Evolutionary conservation across 225 moss, liverwort and hornwort species (phyloP).

Genomic region (Sphagnum tenellum): DNA sequence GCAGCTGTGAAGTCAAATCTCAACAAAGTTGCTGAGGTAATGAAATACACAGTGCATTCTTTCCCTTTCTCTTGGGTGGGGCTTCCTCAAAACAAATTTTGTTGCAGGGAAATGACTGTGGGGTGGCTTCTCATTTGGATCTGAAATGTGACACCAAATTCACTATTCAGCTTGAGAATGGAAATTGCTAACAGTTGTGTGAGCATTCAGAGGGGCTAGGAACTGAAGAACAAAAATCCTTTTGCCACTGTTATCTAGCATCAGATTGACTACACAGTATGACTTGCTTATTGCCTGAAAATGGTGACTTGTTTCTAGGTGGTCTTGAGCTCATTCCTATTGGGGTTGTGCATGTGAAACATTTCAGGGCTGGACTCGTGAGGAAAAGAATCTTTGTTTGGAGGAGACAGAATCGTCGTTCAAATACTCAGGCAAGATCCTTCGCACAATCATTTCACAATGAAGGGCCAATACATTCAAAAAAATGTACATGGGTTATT

Average conservation of each 20-base stretch:
- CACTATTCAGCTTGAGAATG: neutral
- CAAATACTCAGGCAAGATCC: conserved; percentile 81
- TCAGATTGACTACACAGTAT: too few species aligned
- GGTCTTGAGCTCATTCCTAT: neutral
- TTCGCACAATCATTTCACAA: conserved; percentile 58
- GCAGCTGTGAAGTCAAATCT: conserved; percentile 65
- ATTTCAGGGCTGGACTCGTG: conserved; percentile 82
- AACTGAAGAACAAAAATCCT: too few species aligned
- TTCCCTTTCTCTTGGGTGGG: too few species aligned
- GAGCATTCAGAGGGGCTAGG: too few species aligned
- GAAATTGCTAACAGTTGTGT: neutral
- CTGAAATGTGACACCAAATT: neutral
- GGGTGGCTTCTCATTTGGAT: neutral
- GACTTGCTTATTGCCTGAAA: too few species aligned
- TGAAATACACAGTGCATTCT: neutral
- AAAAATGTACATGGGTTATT: conserved; percentile 3
- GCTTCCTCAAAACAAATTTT: neutral
- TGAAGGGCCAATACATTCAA: neutral
- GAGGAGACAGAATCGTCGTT: conserved; percentile 85
- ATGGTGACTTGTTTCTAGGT: neutral
- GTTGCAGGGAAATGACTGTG: neutral
- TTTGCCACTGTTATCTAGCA: too few species aligned
- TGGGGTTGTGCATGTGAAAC: too few species aligned
- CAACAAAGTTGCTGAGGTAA: conserved; percentile 83
- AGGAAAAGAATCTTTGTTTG: conserved; percentile 83